A percentile compares a stretch with the other conserved stretches of the same genome.
Evolutionary conservation across 306 rosid species (phyloP).

Genomic region (Arachis stenosperma): DNA sequence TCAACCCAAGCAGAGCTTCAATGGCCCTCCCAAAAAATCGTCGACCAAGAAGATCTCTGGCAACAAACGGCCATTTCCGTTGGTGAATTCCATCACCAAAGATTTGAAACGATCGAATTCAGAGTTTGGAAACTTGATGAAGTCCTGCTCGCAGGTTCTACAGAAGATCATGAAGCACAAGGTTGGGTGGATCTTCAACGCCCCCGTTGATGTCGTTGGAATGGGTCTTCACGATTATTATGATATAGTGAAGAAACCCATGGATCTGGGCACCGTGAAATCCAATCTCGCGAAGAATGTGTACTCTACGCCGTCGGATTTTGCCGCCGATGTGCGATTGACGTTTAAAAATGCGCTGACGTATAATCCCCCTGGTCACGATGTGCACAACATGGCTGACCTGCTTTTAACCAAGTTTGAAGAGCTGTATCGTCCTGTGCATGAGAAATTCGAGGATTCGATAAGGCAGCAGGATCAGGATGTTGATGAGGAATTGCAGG

Average conservation of each 20-base stretch:
- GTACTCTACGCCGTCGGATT: slow-evolving; percentile 62
- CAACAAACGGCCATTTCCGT: slow-evolving; percentile 63
- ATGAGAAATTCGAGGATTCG: slow-evolving; percentile 49
- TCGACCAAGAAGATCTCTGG: slow-evolving; percentile 63
- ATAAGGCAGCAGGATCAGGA: slow-evolving; percentile 42
- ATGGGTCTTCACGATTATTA: slow-evolving; percentile 84
- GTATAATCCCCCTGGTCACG: slow-evolving; percentile 87
- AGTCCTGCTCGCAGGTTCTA: slow-evolving; percentile 68
- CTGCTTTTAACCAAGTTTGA: slow-evolving; percentile 66
- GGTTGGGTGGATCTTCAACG: slow-evolving; percentile 70
- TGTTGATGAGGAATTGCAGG: slow-evolving; percentile 78
- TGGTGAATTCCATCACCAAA: slow-evolving; percentile 20
- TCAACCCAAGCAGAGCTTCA: slow-evolving; percentile 31
- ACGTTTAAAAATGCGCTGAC: slow-evolving; percentile 81
- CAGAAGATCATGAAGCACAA: slow-evolving; percentile 84
- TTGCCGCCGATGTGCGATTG: slow-evolving; percentile 73
- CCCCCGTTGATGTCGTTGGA: slow-evolving; percentile 66
- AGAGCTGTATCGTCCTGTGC: slow-evolving; percentile 62
- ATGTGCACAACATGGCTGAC: slow-evolving; percentile 64
- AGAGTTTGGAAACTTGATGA: slow-evolving; percentile 57
- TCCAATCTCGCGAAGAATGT: slow-evolving; percentile 51
- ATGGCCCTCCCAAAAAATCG: slow-evolving; percentile 56
- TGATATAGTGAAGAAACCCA: slow-evolving; percentile 78
- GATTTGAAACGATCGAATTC: slow-evolving; percentile 64
- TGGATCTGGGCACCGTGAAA: slow-evolving; percentile 95